Conservation (phyloP, 257 asterid species). For the Nicotiana obtusifolia region DNA sequence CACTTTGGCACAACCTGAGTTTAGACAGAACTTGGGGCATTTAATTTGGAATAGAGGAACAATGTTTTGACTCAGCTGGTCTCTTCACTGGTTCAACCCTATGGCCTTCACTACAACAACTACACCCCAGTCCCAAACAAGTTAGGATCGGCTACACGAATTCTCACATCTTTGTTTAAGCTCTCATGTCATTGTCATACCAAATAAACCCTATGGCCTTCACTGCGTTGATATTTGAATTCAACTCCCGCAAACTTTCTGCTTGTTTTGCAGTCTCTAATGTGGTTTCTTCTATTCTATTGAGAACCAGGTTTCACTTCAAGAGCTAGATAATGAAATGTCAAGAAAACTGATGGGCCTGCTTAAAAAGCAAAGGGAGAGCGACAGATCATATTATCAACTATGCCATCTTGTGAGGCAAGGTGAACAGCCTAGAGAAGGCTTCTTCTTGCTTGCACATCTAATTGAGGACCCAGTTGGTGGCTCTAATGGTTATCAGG, state of each 20-base stretch:
- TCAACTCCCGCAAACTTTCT: background rate
- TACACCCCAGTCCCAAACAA: too few species aligned
- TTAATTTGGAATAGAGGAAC: background rate
- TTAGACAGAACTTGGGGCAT: background rate
- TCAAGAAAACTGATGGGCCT: constrained; percentile 54
- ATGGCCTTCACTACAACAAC: background rate
- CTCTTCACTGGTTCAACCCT: background rate
- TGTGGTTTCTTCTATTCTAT: constrained; percentile 4
- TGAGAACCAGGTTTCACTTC: constrained; percentile 48
- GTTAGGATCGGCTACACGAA: too few species aligned
- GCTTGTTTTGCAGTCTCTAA: constrained; percentile 5
- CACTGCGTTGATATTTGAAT: background rate
- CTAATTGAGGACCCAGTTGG: constrained; percentile 65
- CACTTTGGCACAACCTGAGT: background rate
- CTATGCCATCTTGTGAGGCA: constrained; percentile 69
- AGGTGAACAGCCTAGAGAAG: constrained; percentile 82
- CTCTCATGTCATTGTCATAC: too few species aligned
- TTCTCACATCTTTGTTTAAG: too few species aligned
- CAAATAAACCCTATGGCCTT: background rate
- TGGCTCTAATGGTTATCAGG: constrained; percentile 60
- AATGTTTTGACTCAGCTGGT: background rate
- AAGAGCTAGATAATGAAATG: constrained; percentile 43
- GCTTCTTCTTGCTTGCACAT: constrained; percentile 45
- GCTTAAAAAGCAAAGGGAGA: constrained; percentile 46
- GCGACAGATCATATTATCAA: constrained; percentile 58